A percentile compares a stretch with the other conserved stretches of the same genome.
Conservation (phyloP, 164 flowering plant genomes). For the Macadamia integrifolia region DNA sequence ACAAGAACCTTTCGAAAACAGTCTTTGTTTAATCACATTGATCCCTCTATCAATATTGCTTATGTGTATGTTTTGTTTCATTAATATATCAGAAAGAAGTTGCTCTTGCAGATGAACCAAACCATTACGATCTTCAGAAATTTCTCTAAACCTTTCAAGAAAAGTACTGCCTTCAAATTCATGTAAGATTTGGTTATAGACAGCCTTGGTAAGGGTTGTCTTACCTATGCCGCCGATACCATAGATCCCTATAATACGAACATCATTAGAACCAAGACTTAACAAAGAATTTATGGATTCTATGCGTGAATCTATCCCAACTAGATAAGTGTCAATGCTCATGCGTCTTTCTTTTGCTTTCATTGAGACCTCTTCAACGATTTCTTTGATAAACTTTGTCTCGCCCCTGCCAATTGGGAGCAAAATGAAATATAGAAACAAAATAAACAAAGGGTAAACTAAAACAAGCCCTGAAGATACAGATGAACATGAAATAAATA, state of each 20-base stretch:
- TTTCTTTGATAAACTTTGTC: too few relatives aligned
- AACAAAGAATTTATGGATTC: background rate
- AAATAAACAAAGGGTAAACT: too few relatives aligned
- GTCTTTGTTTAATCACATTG: background rate
- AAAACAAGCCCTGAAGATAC: too few relatives aligned
- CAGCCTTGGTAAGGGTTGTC: too few relatives aligned
- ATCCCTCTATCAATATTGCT: conserved; percentile 4
- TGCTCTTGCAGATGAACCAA: background rate
- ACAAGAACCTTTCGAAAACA: background rate
- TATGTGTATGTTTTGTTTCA: background rate
- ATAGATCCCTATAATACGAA: background rate
- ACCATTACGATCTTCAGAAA: background rate
- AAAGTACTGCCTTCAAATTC: conserved; percentile 9
- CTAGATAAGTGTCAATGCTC: background rate
- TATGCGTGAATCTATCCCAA: background rate
- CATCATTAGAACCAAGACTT: background rate
- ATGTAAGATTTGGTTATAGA: background rate
- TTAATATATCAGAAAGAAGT: background rate
- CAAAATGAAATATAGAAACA: too few relatives aligned
- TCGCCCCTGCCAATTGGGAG: too few relatives aligned
- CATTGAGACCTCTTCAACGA: too few relatives aligned
- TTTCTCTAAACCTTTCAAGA: conserved; percentile 8
- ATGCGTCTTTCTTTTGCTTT: too few relatives aligned
- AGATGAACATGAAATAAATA: too few relatives aligned
- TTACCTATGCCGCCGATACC: background rate